Conservation (phyloP, 2,329 filamentous ascomycete species). For the Neonectria hederae region DNA sequence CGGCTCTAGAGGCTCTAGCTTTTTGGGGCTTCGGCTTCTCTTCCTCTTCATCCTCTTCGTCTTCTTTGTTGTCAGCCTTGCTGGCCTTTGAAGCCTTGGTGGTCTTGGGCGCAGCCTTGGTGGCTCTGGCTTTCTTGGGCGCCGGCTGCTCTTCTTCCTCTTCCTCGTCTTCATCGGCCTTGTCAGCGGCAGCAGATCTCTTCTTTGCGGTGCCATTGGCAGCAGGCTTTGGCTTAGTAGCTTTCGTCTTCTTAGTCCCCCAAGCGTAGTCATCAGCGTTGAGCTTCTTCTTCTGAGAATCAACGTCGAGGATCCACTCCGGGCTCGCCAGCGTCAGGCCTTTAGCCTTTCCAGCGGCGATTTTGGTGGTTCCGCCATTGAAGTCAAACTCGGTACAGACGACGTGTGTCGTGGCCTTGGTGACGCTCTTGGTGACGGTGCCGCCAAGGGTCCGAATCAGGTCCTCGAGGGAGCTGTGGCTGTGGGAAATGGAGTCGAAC, state of each 20-base stretch:
- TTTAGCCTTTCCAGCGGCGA: slow-evolving; percentile 57
- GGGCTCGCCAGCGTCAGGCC: slow-evolving; percentile 65
- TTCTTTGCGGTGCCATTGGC: slow-evolving; percentile 39
- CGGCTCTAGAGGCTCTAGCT: slow-evolving; percentile 29
- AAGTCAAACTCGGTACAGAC: slow-evolving; percentile 65
- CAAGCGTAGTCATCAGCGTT: slow-evolving; percentile 41
- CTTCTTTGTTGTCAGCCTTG: slow-evolving; percentile 36
- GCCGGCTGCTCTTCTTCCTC: slow-evolving; percentile 42
- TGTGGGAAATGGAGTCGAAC: slow-evolving; percentile 64
- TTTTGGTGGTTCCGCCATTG: slow-evolving; percentile 60
- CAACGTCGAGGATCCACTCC: slow-evolving; percentile 70
- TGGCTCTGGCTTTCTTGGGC: slow-evolving; percentile 42
- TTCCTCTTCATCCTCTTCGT: slow-evolving; percentile 32
- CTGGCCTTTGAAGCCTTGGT: slow-evolving; percentile 29
- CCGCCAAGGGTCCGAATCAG: slow-evolving; percentile 61
- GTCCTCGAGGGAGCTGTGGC: slow-evolving; percentile 57
- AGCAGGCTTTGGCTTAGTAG: slow-evolving; percentile 32
- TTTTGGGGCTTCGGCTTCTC: slow-evolving; percentile 44
- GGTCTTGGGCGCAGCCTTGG: slow-evolving; percentile 24
- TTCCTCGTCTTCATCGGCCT: slow-evolving; percentile 37
- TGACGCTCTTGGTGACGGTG: slow-evolving; percentile 56
- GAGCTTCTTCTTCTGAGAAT: slow-evolving; percentile 43
- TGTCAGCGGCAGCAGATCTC: slow-evolving; percentile 36
- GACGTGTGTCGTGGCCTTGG: slow-evolving; percentile 63
- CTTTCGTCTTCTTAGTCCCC: slow-evolving; percentile 41